phyloP scores from a whole-genome alignment of 2,329 filamentous ascomycete species.

The Magnaporthiopsis poae region DNA sequence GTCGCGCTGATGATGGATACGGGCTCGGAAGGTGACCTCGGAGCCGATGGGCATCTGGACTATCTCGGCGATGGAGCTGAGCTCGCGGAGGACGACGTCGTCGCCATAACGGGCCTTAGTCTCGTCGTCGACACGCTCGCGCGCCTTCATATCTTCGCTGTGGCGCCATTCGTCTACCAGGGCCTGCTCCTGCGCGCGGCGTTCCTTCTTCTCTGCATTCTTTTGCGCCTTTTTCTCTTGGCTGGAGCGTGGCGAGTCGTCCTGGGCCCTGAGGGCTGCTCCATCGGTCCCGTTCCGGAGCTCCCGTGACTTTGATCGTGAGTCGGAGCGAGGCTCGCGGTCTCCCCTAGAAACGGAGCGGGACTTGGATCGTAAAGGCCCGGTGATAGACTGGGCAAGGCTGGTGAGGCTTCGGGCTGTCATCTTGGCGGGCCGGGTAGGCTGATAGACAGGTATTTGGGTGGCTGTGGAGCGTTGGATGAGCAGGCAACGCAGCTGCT shows the following conservation, averaged over 20 bases:
- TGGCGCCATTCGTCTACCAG: constrained; percentile 2
- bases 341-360: not conserved
- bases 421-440: not conserved
- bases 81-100: constrained; percentile 4
- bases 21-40: constrained; percentile 56
- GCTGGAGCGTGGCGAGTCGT: constrained; percentile 3
- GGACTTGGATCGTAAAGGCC: not conserved
- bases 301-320: not conserved
- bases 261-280: not conserved
- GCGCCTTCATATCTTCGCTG: constrained; percentile 8
- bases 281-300: not conserved
- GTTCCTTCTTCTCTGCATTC: constrained; percentile 7
- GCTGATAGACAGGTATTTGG: not conserved
- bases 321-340: not conserved
- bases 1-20: constrained; percentile 69
- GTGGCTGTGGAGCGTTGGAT: not conserved
- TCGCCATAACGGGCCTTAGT: constrained; percentile 6
- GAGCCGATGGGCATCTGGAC: constrained; percentile 34
- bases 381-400: not conserved
- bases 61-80: constrained; percentile 14
- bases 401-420: not conserved
- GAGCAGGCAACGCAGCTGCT: not conserved
- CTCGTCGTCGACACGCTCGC: constrained; percentile 6
- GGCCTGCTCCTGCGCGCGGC: constrained; percentile 2
- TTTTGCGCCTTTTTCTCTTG: constrained; percentile 6